phyloP scores from a whole-genome alignment of 768 basidiomycete species.

The Strobilomyces dryophilus region DNA sequence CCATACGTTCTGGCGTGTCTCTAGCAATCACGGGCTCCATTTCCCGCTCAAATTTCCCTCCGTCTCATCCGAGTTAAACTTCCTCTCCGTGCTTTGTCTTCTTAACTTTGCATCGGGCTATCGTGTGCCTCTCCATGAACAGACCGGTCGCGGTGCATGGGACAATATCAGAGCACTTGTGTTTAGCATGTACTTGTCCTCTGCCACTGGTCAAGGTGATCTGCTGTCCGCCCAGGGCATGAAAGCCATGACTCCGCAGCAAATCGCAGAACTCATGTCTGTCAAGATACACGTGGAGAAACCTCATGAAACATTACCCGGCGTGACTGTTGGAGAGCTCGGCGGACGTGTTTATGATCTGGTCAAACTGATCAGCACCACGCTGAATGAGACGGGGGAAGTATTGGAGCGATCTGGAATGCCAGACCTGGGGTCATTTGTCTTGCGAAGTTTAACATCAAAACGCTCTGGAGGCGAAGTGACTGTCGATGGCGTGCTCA shows the following conservation, averaged over 20 bases:
- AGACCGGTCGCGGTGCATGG: conserved; percentile 78
- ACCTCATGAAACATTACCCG: conserved; percentile 64
- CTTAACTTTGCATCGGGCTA: conserved; percentile 86
- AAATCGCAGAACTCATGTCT: conserved; percentile 71
- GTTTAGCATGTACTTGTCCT: conserved; percentile 68
- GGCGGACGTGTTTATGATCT: conserved; percentile 73
- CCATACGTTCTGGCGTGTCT: conserved; percentile 57
- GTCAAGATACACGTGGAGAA: conserved; percentile 67
- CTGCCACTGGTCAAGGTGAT: conserved; percentile 49
- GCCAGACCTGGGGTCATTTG: conserved; percentile 68
- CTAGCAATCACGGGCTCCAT: conserved; percentile 61
- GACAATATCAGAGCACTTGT: conserved; percentile 75
- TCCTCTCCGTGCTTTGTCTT: conserved; percentile 72
- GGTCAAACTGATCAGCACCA: conserved; percentile 58
- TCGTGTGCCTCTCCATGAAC: conserved; percentile 64
- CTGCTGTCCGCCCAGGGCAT: conserved; percentile 68
- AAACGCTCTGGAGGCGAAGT: conserved; percentile 27
- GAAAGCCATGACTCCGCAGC: conserved; percentile 43
- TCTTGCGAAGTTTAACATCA: conserved; percentile 60
- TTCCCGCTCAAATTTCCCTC: conserved; percentile 81
- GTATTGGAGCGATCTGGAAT: conserved; percentile 59
- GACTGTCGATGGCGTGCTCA: conserved; percentile 56
- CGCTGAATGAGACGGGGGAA: conserved; percentile 69
- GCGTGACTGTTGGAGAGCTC: conserved; percentile 68
- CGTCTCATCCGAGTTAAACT: conserved; percentile 69